These are phyloP conservation scores for Scenedesmus sp. DNA, from an alignment of 163 green algal species.

Conservation along the genomic window DNA sequence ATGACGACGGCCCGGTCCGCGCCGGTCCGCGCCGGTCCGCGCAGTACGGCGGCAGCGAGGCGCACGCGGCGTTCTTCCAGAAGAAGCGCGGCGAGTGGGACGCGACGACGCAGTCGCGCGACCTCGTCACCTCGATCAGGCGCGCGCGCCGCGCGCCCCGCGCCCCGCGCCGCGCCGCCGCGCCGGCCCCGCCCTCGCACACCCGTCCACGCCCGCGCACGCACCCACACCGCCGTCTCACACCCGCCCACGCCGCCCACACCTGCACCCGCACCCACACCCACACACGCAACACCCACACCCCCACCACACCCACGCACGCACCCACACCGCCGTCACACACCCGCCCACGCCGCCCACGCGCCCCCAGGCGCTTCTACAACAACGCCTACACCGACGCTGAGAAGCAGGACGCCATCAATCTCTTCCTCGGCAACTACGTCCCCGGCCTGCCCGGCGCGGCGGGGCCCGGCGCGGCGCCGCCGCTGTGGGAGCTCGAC, in stretches of 20 bases:
- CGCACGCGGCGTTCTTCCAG: constrained; percentile 85
- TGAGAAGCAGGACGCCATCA: constrained; percentile 93
- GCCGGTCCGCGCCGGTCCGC: too few species aligned
- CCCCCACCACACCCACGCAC: too few species aligned
- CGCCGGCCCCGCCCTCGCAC: neutral
- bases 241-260: neutral
- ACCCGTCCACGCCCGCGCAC: too few species aligned
- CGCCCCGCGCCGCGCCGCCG: neutral
- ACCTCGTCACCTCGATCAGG: constrained; percentile 81
- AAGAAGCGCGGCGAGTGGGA: constrained; percentile 86
- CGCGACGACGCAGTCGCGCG: constrained; percentile 70
- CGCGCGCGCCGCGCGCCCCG: neutral
- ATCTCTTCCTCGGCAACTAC: constrained; percentile 87
- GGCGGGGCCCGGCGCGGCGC: too few species aligned
- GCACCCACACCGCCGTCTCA: neutral
- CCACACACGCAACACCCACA: neutral
- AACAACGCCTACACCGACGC: constrained; percentile 87
- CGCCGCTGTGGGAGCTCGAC: constrained; percentile 90
- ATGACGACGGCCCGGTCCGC: too few species aligned
- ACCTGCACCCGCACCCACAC: neutral
- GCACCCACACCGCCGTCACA: neutral
- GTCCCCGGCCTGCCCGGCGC: constrained; percentile 48
- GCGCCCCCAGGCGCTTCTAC: constrained; percentile 68
- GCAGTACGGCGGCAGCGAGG: constrained; percentile 91
- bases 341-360: neutral